Evolutionary conservation across 208 protist genomes (phyloP), one percentile per base, ranked within the genome.

Genomic region (Paratrypanosoma confusum): DNA sequence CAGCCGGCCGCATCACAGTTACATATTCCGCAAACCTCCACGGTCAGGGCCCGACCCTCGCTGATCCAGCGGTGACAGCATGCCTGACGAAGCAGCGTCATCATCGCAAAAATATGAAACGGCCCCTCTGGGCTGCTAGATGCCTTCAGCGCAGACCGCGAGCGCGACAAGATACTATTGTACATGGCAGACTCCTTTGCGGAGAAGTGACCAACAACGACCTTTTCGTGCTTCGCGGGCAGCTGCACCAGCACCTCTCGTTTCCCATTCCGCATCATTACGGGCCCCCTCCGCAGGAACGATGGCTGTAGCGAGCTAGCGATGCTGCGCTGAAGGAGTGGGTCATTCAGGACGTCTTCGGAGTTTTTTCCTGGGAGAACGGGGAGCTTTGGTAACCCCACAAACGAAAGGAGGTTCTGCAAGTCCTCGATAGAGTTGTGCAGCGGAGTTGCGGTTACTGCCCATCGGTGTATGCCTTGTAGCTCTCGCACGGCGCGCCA

Each of bases 341-440:
- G 63, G 47, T 94, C 81, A 33, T 67, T 72, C 20, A 94, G 45
- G 33, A 94, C 37, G 14, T 90, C 73, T 31, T 87, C 73, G 4
- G 76, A 43, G 39, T 58, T 77, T n/a, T 43, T 66, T 11, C 72
- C 73, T 11, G 77, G 74, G 26, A 87, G 43, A 7, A 94, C 57
- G 22, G 85, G 85, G 11, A 94, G 63, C 27, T 58, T 58, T 7
- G 85, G 77, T 14, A 85, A 47, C 8, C 81, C 71, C 11, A 89
- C 62, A 39, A 95, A 95, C 35, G 79, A 59, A 21, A 94, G 67
- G 10, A 95, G 44, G 43, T 88, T 91, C 41, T 93, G 88, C 22
- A 97, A 65, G 37, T 97, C 93, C 18, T 93, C 78, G 20, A 95
- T 75, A 18, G 71, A 71, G 57, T 97, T 97, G 57, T 96, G 90